These are phyloP conservation scores for Hanseniaspora uvarum DNA, from an alignment of 1,139 yeast species.

Conservation along the genomic window DNA sequence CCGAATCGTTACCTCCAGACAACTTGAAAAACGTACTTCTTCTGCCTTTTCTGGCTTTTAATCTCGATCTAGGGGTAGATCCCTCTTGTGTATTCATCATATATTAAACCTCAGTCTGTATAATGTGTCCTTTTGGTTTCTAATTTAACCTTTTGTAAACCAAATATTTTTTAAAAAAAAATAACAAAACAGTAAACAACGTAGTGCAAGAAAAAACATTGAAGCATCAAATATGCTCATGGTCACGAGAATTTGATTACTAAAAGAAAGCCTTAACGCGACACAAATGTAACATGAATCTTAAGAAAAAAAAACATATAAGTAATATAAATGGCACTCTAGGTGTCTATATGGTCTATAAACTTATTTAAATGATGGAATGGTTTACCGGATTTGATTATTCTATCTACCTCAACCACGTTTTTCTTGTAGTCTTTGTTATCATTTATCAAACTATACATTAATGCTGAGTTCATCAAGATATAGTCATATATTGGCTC, in stretches of 20 bases:
- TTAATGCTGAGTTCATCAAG: conserved; percentile 72
- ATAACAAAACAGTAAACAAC: neutral
- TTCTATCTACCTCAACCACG: conserved; percentile 56
- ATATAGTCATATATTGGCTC: conserved; percentile 75
- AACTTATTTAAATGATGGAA: conserved; percentile 48
- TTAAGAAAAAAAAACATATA: too few relatives aligned
- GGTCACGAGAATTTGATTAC: neutral
- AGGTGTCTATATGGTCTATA: conserved; percentile 15
- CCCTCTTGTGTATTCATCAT: conserved; percentile 16
- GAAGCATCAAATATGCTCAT: neutral
- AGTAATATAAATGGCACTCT: too few relatives aligned
- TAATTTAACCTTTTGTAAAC: neutral
- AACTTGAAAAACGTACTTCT: conserved; percentile 12
- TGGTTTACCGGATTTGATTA: conserved; percentile 62
- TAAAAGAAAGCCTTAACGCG: neutral
- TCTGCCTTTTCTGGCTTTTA: conserved; percentile 9
- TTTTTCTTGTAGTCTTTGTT: conserved; percentile 67
- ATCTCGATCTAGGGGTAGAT: conserved; percentile 5
- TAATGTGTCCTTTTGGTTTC: neutral
- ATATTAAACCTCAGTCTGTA: conserved; percentile 20
- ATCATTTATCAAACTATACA: conserved; percentile 67
- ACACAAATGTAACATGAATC: conserved; percentile 5
- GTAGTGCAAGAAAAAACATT: neutral
- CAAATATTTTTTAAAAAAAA: neutral
- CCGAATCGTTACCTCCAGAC: neutral